A percentile compares a stretch with the other conserved stretches of the same genome.
phyloP scores from a whole-genome alignment of 441 rosid species.

The Dalechampia spathulata region DNA sequence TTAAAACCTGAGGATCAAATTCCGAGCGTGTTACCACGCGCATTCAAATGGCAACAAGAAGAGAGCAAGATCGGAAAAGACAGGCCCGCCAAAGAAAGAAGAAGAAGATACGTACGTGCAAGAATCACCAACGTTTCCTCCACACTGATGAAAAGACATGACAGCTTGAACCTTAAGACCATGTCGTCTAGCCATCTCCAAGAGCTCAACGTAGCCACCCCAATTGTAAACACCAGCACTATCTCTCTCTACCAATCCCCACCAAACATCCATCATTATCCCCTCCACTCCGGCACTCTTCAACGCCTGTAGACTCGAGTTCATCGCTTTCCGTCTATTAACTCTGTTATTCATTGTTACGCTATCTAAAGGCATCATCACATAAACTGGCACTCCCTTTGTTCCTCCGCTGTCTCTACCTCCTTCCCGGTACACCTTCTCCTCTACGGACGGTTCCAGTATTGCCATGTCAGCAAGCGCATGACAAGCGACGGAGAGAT shows the following conservation, averaged over 20 bases:
- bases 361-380: conserved; percentile 97
- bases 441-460: conserved; percentile 19
- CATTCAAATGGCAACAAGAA: no score
- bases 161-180: conserved; percentile 94
- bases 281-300: conserved; percentile 95
- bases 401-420: conserved; percentile 8
- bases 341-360: conserved; percentile 66
- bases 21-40: no score
- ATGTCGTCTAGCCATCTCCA: conserved; percentile 72
- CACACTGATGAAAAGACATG: no score
- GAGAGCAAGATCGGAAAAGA: neutral
- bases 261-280: conserved; percentile 92
- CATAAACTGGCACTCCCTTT: conserved; percentile 82
- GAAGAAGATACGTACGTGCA: no score
- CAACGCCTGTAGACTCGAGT: conserved; percentile 79
- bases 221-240: conserved; percentile 72
- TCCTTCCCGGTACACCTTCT: conserved; percentile 34
- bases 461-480: conserved; percentile 36
- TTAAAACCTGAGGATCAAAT: no score
- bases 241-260: conserved; percentile 95
- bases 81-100: neutral
- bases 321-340: conserved; percentile 84
- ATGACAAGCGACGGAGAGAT: conserved; percentile 62
- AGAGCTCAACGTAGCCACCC: conserved; percentile 78
- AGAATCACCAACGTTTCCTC: conserved; percentile 96